Evolutionary conservation across 2,329 filamentous ascomycete species (phyloP), one percentile per base, ranked within the genome.

Genomic region (Aspergillus costaricaensis): DNA sequence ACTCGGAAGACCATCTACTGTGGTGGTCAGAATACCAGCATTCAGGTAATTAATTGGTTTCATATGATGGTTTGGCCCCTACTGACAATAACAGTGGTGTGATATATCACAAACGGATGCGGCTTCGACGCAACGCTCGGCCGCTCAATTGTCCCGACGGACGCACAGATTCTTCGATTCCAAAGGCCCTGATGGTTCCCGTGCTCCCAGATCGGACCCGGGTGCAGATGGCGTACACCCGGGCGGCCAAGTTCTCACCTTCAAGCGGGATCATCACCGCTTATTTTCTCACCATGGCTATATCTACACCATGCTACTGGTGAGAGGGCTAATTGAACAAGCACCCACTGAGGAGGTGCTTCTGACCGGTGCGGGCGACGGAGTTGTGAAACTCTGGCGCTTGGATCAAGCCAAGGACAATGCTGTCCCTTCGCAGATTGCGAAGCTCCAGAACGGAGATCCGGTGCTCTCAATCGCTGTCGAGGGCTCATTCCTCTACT

Each of bases 271-370:
- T 21, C 89, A 93, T 58, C 91, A 96, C 59, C 86, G 84, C 59
- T 90, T 95, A 69, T 99, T 96, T 77, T 92, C 95, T 1, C 95
- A 99, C 75, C 94, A 89, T 75, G 95, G 96, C 48, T 98, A 97
- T 73, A 88, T 99, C 0, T 97, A 97, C 75, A 96, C 92, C 75
- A 98, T 98, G 94, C 83, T 96, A 5, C 83, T 99, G 61, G 88
- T 91, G 0, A 87, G 86, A 62, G 91, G 91, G 0, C 83, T 91
- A 6, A 83, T 91, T 4, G 81, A 83, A n/a, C 89, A 89, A 6
- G 82, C 85, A 0, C 87, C 91, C 1, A 69, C 70, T 25, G 81
- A 84, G 59, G 93, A 98, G 67, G 87, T 96, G 1, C 76, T 99
- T 39, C 86, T 99, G 32, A 96, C 94, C 0, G 95, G 93, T 8